Base-by-base conservation (phyloP, 2,329 filamentous ascomycete species). In the Pyricularia sp. region DNA sequence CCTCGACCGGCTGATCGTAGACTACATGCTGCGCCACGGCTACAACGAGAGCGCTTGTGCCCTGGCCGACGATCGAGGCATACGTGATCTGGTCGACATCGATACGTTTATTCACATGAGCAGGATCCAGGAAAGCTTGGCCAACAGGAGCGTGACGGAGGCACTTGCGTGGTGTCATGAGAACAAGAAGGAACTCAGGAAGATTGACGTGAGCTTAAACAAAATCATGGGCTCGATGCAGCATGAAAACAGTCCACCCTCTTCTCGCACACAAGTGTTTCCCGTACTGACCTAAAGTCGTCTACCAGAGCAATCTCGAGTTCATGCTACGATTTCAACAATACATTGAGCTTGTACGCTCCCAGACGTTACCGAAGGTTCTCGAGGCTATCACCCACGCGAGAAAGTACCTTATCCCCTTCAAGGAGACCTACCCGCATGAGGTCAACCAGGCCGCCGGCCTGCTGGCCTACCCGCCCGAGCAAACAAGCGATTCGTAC, bases 281-380 rank as follows among this genome's bases (percentile, higher is more conserved):
- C 42, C 42, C n/a, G 9, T 50, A 50, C 20, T 50, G 7, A 50
- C 42, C 42, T 9, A 9, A 10, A 50, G 42, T 17, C 42, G 42
- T 50, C 42, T 50, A 6, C 2, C 42, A 93, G 85, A 93, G 90
- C 75, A 92, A 91, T 72, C 85, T 99, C 20, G 95, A 99, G 78
- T 97, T 97, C 76, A 92, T 97, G 83, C 86, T 99, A 63, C 90
- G 95, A 14, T 85, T 96, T 74, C 95, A 99, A 78, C 94, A 98
- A 77, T 98, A 94, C 77, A 94, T 98, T 74, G 95, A 98, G 79
- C 84, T 98, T 70, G 88, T 97, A 70, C 85, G 94, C 70, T 87
- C 84, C 58, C 86, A 86, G 68, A 83, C 89, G 4, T 82, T 85
- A 28, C 77, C 81, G 7, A 93, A 90, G 75, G 83, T 91, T 64